Evolutionary conservation across 164 flowering plant genomes (phyloP).

Genomic region (Berberis thunbergii): DNA sequence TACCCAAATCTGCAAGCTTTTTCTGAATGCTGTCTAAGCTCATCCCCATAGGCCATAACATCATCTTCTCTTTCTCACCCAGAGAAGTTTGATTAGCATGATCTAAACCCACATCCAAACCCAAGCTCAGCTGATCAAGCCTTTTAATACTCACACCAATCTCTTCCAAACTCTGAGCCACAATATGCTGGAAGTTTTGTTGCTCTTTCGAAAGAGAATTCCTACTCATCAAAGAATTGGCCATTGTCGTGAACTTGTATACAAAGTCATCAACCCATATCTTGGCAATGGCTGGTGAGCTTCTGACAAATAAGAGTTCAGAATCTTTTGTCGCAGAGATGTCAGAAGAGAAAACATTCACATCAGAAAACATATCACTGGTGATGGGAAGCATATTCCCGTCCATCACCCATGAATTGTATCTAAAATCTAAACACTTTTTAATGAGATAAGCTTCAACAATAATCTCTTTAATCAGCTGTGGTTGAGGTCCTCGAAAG

Average conservation of each 20-base stretch:
- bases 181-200: conserved; percentile 21
- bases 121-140: conserved; percentile 29
- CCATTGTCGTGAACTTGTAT: conserved; percentile 17
- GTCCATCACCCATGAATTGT: conserved; percentile 38
- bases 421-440: conserved; percentile 39
- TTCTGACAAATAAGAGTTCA: conserved; percentile 33
- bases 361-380: conserved; percentile 18
- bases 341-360: conserved; percentile 20
- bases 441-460: conserved; percentile 39
- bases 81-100: neutral
- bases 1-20: conserved; percentile 4
- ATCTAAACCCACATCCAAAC: neutral
- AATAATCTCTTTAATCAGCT: conserved; percentile 33
- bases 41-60: conserved; percentile 1
- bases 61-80: neutral
- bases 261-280: conserved; percentile 42
- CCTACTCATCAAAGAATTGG: conserved; percentile 13
- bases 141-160: conserved; percentile 26
- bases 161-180: conserved; percentile 27
- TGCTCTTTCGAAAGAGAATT: conserved; percentile 13
- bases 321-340: conserved; percentile 30
- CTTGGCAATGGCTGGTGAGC: conserved; percentile 33
- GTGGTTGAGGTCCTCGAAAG: conserved; percentile 19
- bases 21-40: neutral
- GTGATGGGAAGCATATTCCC: conserved; percentile 39